A percentile compares a stretch with the other conserved stretches of the same genome.
Evolutionary conservation across 2,329 filamentous ascomycete genomes (phyloP).

Genomic region (Alternaria burnsii): DNA sequence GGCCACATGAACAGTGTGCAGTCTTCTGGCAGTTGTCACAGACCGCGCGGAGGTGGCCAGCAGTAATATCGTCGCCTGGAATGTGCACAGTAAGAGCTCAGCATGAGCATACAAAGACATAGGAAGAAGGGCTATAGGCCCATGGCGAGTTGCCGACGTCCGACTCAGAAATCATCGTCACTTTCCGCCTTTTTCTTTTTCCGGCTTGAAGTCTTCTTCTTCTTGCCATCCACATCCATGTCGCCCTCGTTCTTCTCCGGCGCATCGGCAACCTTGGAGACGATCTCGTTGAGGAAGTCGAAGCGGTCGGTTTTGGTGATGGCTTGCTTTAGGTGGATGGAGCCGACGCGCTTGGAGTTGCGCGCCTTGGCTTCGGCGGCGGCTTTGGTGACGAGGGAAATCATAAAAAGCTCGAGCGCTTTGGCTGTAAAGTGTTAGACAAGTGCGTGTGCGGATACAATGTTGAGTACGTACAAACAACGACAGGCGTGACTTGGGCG

Average conservation of each 20-base stretch:
- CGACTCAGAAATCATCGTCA: slow-evolving; percentile 46
- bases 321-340: slow-evolving; percentile 89
- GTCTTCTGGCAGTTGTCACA: background rate
- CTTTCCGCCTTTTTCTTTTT: slow-evolving; percentile 52
- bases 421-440: slow-evolving; percentile 67
- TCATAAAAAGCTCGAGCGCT: slow-evolving; percentile 97
- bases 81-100: background rate
- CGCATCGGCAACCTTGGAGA: slow-evolving; percentile 79
- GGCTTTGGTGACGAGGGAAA: slow-evolving; percentile 87
- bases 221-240: slow-evolving; percentile 54
- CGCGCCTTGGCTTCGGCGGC: slow-evolving; percentile 83
- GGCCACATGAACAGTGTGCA: background rate
- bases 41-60: background rate
- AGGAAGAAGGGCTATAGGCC: background rate
- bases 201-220: slow-evolving; percentile 52
- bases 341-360: slow-evolving; percentile 88
- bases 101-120: background rate
- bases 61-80: background rate
- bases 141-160: background rate
- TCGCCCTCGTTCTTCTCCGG: slow-evolving; percentile 61
- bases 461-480: slow-evolving; percentile 70
- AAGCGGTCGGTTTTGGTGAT: slow-evolving; percentile 89
- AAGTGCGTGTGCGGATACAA: background rate
- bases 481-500: slow-evolving; percentile 94
- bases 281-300: slow-evolving; percentile 92